These are phyloP conservation scores for Rhizopogon vulgaris DNA, from an alignment of 768 basidiomycete species.

Conservation along the genomic window DNA sequence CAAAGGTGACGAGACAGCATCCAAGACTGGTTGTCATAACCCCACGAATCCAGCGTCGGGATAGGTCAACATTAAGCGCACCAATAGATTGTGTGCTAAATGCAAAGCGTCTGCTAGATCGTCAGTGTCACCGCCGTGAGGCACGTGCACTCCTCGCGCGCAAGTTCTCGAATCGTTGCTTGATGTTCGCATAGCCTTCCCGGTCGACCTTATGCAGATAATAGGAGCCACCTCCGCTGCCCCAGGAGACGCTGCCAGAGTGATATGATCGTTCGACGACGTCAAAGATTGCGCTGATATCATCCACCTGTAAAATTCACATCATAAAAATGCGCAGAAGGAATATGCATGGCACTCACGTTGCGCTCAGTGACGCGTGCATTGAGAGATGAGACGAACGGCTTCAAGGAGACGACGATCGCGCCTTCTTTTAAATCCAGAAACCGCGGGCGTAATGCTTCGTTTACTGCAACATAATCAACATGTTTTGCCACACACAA, in stretches of 20 bases:
- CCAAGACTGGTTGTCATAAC: not conserved
- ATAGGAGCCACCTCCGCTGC: constrained; percentile 60
- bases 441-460: constrained; percentile 81
- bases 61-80: not conserved
- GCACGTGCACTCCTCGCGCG: constrained; percentile 21
- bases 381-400: constrained; percentile 68
- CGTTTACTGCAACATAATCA: constrained; percentile 57
- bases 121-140: constrained; percentile 16
- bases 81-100: not conserved
- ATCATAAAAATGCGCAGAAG: not conserved
- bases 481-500: constrained; percentile 1
- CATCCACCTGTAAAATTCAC: constrained; percentile 47
- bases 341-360: constrained; percentile 32
- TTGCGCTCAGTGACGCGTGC: constrained; percentile 83
- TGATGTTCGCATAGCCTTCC: constrained; percentile 57
- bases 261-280: constrained; percentile 62
- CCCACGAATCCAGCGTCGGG: not conserved
- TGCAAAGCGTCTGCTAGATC: not conserved
- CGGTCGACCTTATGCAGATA: constrained; percentile 77
- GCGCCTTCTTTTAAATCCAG: constrained; percentile 93
- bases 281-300: constrained; percentile 78
- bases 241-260: constrained; percentile 80
- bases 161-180: constrained; percentile 49
- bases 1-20: no score
- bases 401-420: constrained; percentile 80